A percentile compares a stretch with the other conserved stretches of the same genome.
phyloP scores from a whole-genome alignment of 2,329 filamentous ascomycete genomes.

The Phaeoacremonium minimum region DNA sequence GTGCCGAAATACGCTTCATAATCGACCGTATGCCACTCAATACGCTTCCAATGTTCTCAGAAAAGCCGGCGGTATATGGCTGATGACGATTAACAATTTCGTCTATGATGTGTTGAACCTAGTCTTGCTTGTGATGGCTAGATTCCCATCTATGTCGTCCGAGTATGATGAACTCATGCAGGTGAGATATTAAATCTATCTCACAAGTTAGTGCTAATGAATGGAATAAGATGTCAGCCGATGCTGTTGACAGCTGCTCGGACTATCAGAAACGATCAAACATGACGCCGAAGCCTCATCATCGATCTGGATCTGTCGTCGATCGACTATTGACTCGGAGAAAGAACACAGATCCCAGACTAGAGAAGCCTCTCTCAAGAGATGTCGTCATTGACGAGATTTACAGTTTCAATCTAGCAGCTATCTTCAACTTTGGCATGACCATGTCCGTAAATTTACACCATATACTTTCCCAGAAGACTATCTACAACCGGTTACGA shows the following conservation, averaged over 20 bases:
- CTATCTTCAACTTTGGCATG: background rate
- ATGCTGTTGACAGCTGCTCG: too few relatives aligned
- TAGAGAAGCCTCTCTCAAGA: background rate
- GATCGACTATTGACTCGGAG: too few relatives aligned
- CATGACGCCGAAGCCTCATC: too few relatives aligned
- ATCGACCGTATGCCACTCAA: background rate
- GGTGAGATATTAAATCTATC: too few relatives aligned
- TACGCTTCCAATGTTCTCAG: background rate
- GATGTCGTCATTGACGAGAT: background rate
- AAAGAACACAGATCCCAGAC: too few relatives aligned
- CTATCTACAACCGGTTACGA: background rate
- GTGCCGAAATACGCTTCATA: background rate
- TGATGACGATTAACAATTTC: background rate
- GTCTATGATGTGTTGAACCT: background rate
- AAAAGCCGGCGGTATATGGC: background rate
- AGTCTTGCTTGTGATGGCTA: background rate
- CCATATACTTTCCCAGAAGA: background rate
- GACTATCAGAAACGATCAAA: too few relatives aligned
- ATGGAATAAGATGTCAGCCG: too few relatives aligned
- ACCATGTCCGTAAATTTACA: background rate
- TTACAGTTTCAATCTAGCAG: constrained; percentile 1
- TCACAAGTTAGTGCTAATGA: too few relatives aligned
- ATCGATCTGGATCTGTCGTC: too few relatives aligned
- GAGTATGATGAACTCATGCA: background rate
- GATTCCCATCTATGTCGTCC: background rate